Percentiles rank a stretch among this genome's conserved stretches.
Conservation (phyloP, 805 yeast species). For the Myxozyma nipponensis region DNA sequence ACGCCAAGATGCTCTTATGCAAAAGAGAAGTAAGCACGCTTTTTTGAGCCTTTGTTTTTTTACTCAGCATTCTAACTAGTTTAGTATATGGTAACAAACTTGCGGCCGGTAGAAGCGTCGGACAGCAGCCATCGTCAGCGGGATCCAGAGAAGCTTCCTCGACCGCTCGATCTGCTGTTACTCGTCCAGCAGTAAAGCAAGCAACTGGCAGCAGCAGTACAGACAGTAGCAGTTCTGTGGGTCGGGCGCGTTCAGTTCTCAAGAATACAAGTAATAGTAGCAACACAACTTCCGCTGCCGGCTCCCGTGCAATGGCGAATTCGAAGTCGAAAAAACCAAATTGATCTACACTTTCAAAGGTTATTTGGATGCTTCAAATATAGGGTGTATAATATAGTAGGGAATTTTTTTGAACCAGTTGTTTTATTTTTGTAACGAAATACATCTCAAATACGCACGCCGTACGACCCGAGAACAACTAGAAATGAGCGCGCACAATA, state of each 20-base stretch:
- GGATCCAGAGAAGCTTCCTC: too few species aligned
- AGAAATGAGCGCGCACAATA: too few species aligned
- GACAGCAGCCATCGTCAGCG: neutral
- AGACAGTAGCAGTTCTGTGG: neutral
- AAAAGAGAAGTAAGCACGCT: slow-evolving; percentile 18
- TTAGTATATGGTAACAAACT: slow-evolving; percentile 21
- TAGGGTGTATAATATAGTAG: too few species aligned
- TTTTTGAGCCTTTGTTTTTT: neutral
- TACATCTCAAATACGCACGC: too few species aligned
- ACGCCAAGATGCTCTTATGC: slow-evolving; percentile 17
- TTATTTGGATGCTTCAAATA: too few species aligned
- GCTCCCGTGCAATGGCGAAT: too few species aligned
- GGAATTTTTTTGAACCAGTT: too few species aligned
- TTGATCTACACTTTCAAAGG: too few species aligned
- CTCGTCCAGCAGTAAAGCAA: neutral
- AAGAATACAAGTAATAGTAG: slow-evolving; percentile 3
- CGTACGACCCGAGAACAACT: too few species aligned
- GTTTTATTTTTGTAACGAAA: too few species aligned
- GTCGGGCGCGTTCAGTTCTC: slow-evolving; percentile 3
- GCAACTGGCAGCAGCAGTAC: neutral
- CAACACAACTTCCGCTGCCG: neutral
- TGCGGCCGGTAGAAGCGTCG: neutral
- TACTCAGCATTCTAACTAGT: neutral
- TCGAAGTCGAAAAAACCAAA: too few species aligned
- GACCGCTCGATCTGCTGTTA: neutral